Conservation (phyloP, 371 early-diverging fungal genomes). For the Mortierella sp. region DNA sequence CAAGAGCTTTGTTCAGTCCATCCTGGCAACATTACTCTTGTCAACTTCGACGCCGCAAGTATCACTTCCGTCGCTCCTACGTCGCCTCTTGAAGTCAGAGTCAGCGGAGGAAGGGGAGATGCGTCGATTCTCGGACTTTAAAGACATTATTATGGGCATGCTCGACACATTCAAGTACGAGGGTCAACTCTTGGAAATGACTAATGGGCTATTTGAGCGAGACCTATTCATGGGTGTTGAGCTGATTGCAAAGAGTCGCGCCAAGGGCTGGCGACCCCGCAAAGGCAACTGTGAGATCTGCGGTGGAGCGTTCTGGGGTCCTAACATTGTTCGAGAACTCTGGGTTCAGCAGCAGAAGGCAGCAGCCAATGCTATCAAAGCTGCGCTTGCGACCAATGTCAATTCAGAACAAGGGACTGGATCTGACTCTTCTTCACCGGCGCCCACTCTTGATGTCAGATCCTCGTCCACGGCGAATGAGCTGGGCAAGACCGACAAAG, state of each 20-base stretch:
- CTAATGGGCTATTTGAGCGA: conserved; percentile 76
- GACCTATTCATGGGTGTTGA: conserved; percentile 70
- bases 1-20: conserved; percentile 73
- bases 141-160: conserved; percentile 79
- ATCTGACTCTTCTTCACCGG: conserved; percentile 11
- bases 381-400: conserved; percentile 41
- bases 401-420: conserved; percentile 12
- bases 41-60: conserved; percentile 76
- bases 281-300: conserved; percentile 70
- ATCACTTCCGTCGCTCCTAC: conserved; percentile 70
- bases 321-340: conserved; percentile 49
- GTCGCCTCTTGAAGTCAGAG: conserved; percentile 71
- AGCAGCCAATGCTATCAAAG: conserved; percentile 52
- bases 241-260: conserved; percentile 64
- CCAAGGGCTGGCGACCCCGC: conserved; percentile 72
- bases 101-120: conserved; percentile 36
- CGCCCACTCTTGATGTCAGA: not conserved
- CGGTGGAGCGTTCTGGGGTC: conserved; percentile 62
- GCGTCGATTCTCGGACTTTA: conserved; percentile 78
- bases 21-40: conserved; percentile 67
- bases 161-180: conserved; percentile 81
- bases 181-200: conserved; percentile 76
- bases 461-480: conserved; percentile 6
- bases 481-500: conserved; percentile 3
- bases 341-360: conserved; percentile 54